Percentiles rank a stretch among this genome's conserved stretches.
Conservation (phyloP, 2,329 filamentous ascomycete genomes). For the Zymoseptoria tritici region DNA sequence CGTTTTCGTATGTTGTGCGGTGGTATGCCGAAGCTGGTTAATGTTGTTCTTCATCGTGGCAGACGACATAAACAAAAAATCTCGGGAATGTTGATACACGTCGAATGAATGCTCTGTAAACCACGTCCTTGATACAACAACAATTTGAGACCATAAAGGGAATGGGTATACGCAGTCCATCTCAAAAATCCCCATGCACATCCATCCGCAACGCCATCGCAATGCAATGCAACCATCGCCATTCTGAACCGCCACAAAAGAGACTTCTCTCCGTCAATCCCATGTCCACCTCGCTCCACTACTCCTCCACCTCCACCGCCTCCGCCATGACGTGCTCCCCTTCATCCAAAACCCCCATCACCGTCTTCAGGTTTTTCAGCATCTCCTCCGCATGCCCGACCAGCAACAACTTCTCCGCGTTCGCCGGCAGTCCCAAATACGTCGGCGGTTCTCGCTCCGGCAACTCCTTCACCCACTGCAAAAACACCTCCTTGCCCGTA, state of each 20-base stretch:
- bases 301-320: slow-evolving; percentile 20
- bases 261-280: not conserved
- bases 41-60: too few relatives aligned
- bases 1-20: too few relatives aligned
- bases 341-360: slow-evolving; percentile 84
- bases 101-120: not conserved
- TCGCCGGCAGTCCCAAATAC: slow-evolving; percentile 85
- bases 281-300: not conserved
- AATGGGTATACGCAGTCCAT: not conserved
- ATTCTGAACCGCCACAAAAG: not conserved
- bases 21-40: not conserved
- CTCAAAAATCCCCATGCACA: not conserved
- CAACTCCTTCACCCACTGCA: slow-evolving; percentile 80
- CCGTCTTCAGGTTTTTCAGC: slow-evolving; percentile 74
- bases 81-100: not conserved
- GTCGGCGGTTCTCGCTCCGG: slow-evolving; percentile 95
- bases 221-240: not conserved
- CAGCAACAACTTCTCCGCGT: slow-evolving; percentile 90
- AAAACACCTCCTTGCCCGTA: slow-evolving; percentile 78
- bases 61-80: too few relatives aligned
- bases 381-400: slow-evolving; percentile 80
- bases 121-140: not conserved
- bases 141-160: not conserved
- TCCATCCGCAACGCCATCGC: not conserved
- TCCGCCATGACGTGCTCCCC: slow-evolving; percentile 73